Base-by-base conservation (phyloP, 2,329 filamentous ascomycete genomes). In the Paracamarosporium sp. region DNA sequence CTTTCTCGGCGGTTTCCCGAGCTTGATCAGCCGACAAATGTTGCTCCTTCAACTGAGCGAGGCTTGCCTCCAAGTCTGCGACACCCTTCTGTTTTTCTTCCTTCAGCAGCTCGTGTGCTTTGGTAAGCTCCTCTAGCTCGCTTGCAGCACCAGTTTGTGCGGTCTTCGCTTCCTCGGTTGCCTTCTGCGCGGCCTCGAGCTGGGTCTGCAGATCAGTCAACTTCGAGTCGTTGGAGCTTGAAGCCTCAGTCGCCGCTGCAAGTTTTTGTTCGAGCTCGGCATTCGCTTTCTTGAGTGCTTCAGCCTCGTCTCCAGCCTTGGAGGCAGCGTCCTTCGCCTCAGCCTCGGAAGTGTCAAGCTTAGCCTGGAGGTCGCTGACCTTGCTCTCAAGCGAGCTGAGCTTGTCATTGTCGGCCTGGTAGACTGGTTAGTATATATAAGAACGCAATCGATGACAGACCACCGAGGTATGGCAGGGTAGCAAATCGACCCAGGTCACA, bases 1-100 rank as follows among this genome's bases (percentile, higher is more conserved):
- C 35, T 25, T 50, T 50, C 47, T 50, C 47, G 22, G 33, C 47
- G 24, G 22, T 40, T 15, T 28, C 47, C 15, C 25, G 33, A 9
- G 47, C 47, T n/a, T 50, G 33, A 13, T 17, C 47, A 28, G 47
- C 22, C 31, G 47, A 50, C 11, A 25, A 50, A 24, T 27, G 11
- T 5, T 50, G 22, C 15, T 50, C 47, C 24, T 50, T 50, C n/a
- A 28, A 12, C 25, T 40, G 27, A 13, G 47, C 47, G 15, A 50
- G 47, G 47, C 24, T 38, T 1, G 33, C 24, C 8, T 50, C 47
- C 1, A 50, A n/a, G 5, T 50, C 95, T 3, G 47, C 47, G 22
- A 38, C 47, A 3, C 17, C 15, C 33, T 50, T 50, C 31, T 27
- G 17, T 5, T 40, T 38, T 33, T 50, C 45, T 22, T 48, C 47